These are phyloP conservation scores for Scheffersomyces amazonensis DNA, from an alignment of 805 yeast genomes.

Conservation along the genomic window DNA sequence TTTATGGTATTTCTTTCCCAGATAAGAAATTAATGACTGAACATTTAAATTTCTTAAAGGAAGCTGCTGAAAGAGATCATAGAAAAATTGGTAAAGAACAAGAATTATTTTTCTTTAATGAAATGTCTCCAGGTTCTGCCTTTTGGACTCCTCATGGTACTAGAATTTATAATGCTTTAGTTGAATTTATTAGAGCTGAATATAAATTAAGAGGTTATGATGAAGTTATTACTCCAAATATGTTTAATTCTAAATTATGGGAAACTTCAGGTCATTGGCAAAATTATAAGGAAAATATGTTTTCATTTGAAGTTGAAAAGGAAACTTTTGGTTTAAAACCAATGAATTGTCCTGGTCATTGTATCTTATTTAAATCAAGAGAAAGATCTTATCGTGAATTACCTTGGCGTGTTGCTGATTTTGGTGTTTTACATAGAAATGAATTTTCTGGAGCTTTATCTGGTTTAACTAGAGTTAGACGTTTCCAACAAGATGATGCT, in stretches of 20 bases:
- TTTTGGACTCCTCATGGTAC: slow-evolving; percentile 99
- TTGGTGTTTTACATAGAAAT: slow-evolving; percentile 95
- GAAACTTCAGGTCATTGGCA: slow-evolving; percentile 99
- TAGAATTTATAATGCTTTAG: slow-evolving; percentile 87
- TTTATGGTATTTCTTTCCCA: slow-evolving; percentile 98
- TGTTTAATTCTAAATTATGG: slow-evolving; percentile 97
- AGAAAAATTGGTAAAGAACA: slow-evolving; percentile 96
- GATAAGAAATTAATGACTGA: slow-evolving; percentile 95
- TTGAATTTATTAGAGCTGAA: slow-evolving; percentile 75
- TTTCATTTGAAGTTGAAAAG: slow-evolving; percentile 93
- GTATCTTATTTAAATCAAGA: slow-evolving; percentile 85
- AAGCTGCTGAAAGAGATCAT: slow-evolving; percentile 95
- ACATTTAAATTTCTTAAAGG: slow-evolving; percentile 90
- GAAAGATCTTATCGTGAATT: slow-evolving; percentile 95
- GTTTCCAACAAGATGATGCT: slow-evolving; percentile 99
- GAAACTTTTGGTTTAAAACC: slow-evolving; percentile 94
- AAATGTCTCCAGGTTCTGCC: slow-evolving; percentile 95
- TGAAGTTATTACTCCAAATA: slow-evolving; percentile 98
- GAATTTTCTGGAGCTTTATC: slow-evolving; percentile 95
- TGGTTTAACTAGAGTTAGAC: slow-evolving; percentile 89
- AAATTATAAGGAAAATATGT: slow-evolving; percentile 97
- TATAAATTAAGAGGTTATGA: slow-evolving; percentile 94
- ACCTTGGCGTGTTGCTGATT: slow-evolving; percentile 99
- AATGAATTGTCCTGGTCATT: slow-evolving; percentile 91
- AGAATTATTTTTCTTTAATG: slow-evolving; percentile 92